phyloP scores from a whole-genome alignment of 2,329 filamentous ascomycete genomes.

The Ploettnerulaceae sp. region DNA sequence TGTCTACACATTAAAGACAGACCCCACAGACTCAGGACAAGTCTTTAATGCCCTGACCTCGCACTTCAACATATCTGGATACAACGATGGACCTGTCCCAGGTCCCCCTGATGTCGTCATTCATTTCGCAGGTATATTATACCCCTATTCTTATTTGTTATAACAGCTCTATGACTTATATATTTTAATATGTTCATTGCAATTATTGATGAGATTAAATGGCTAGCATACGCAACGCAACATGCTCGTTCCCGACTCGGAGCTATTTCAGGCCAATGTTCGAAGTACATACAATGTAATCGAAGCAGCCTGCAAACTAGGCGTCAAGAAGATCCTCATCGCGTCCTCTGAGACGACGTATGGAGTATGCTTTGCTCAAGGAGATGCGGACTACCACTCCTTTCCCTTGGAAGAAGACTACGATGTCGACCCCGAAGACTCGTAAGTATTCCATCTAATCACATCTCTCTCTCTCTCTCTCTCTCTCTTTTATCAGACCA shows the following conservation, averaged over 20 bases:
- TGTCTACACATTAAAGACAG: slow-evolving; percentile 35
- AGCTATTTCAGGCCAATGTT: slow-evolving; percentile 53
- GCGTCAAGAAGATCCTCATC: slow-evolving; percentile 57
- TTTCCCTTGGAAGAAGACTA: slow-evolving; percentile 57
- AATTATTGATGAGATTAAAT: background rate
- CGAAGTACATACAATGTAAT: slow-evolving; percentile 56
- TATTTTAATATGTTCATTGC: too few relatives aligned
- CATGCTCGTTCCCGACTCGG: slow-evolving; percentile 56
- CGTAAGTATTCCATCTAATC: slow-evolving; percentile 21
- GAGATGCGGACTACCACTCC: slow-evolving; percentile 48
- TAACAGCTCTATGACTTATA: too few relatives aligned
- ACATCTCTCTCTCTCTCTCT: background rate
- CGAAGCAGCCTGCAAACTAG: slow-evolving; percentile 57
- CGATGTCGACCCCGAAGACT: slow-evolving; percentile 46
- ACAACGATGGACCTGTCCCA: slow-evolving; percentile 36
- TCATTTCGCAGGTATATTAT: slow-evolving; percentile 37
- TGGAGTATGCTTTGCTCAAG: slow-evolving; percentile 57
- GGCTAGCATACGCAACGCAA: slow-evolving; percentile 50
- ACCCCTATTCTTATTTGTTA: background rate
- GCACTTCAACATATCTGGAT: slow-evolving; percentile 49
- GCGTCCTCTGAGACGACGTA: slow-evolving; percentile 56
- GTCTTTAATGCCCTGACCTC: slow-evolving; percentile 38
- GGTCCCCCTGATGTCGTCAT: slow-evolving; percentile 54
- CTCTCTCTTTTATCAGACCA: too few relatives aligned
- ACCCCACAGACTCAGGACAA: slow-evolving; percentile 37